phyloP scores from a whole-genome alignment of 192 early-diverging fungal genomes.

The Chytriomyces sp. region DNA sequence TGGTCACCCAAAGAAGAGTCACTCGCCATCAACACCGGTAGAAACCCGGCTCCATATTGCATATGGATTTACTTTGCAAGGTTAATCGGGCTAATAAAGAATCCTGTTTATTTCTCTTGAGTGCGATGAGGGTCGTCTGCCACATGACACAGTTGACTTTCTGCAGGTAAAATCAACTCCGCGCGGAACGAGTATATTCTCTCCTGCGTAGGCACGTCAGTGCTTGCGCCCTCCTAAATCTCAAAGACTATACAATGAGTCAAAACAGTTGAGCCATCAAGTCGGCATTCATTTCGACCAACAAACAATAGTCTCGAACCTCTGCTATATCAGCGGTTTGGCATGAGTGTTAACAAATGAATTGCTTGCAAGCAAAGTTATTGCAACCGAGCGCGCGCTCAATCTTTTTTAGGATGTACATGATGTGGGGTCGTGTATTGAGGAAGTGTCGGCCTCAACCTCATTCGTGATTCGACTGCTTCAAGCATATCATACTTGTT shows the following conservation, averaged over 20 bases:
- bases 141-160: constrained; percentile 89
- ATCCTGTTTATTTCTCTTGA: background rate
- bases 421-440: too few relatives aligned
- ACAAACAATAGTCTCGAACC: constrained; percentile 45
- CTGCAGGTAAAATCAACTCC: constrained; percentile 94
- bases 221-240: too few relatives aligned
- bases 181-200: constrained; percentile 95
- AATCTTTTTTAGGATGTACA: constrained; percentile 56
- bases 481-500: too few relatives aligned
- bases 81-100: constrained; percentile 71
- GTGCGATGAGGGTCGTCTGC: constrained; percentile 57
- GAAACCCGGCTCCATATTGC: constrained; percentile 91
- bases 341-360: background rate
- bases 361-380: background rate
- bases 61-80: constrained; percentile 88
- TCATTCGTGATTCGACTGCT: too few relatives aligned
- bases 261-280: constrained; percentile 93
- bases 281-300: constrained; percentile 58
- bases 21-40: too few relatives aligned
- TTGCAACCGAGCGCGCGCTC: constrained; percentile 38
- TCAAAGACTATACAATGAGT: constrained; percentile 76
- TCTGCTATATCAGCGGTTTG: constrained; percentile 20
- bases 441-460: too few relatives aligned
- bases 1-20: too few relatives aligned
- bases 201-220: constrained; percentile 68